Percentiles rank a stretch among this genome's conserved stretches.
Evolutionary conservation across 2,329 filamentous ascomycete species (phyloP).

Genomic region (Diaporthe longicolla): DNA sequence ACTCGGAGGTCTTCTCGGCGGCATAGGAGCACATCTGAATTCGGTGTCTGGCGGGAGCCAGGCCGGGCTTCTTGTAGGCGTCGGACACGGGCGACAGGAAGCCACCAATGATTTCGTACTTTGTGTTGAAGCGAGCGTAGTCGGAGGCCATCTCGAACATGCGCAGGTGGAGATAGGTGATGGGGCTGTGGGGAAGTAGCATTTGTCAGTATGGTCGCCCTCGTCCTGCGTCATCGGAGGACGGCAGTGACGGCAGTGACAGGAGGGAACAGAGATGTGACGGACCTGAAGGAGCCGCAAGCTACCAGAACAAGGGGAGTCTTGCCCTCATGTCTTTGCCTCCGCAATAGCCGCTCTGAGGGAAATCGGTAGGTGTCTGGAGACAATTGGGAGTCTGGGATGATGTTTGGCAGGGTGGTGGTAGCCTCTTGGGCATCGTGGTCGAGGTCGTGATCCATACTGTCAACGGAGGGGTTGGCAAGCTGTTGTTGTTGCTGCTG

Average conservation of each 20-base stretch:
- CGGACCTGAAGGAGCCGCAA: constrained; percentile 54
- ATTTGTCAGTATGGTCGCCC: constrained; percentile 31
- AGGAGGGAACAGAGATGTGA: neutral
- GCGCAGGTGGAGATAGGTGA: constrained; percentile 52
- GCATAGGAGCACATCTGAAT: constrained; percentile 91
- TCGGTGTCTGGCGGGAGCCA: constrained; percentile 80
- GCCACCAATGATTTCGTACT: constrained; percentile 87
- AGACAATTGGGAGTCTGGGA: constrained; percentile 40
- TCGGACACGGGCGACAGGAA: constrained; percentile 82
- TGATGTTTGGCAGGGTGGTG: constrained; percentile 32
- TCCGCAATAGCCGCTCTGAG: constrained; percentile 47
- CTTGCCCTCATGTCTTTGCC: constrained; percentile 47
- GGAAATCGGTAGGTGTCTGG: constrained; percentile 49
- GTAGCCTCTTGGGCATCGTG: constrained; percentile 28
- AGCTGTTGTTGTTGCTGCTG: neutral
- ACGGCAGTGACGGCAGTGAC: neutral
- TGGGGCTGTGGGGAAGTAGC: constrained; percentile 42
- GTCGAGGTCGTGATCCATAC: constrained; percentile 26
- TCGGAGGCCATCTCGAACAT: constrained; percentile 57
- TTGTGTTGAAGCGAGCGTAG: constrained; percentile 55
- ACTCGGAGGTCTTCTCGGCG: constrained; percentile 79
- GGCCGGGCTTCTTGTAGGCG: constrained; percentile 82
- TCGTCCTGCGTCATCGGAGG: neutral
- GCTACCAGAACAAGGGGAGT: constrained; percentile 54
- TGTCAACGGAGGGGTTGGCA: constrained; percentile 1